phyloP scores from a whole-genome alignment of 352 stramenopile species.

The Pythium coloratum region DNA sequence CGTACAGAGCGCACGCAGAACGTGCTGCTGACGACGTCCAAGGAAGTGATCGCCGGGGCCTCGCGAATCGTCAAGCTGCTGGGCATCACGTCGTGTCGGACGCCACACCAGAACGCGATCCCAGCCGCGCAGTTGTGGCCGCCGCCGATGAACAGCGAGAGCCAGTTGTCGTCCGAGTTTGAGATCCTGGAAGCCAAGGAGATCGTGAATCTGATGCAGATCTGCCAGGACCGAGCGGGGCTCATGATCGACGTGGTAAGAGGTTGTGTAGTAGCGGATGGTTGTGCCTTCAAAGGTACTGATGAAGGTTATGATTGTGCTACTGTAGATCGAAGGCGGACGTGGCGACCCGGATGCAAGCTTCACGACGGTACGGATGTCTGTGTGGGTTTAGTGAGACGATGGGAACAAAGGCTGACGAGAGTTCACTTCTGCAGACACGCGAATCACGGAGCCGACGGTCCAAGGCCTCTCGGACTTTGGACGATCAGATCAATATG shows the following conservation, averaged over 20 bases:
- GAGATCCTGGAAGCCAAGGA: slow-evolving; percentile 62
- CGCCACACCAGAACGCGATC: slow-evolving; percentile 62
- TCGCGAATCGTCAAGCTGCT: slow-evolving; percentile 73
- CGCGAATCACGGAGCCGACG: slow-evolving; percentile 9
- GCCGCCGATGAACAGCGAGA: slow-evolving; percentile 51
- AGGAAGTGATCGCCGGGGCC: slow-evolving; percentile 70
- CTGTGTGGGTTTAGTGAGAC: neutral
- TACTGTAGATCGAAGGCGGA: slow-evolving; percentile 59
- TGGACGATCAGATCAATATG: slow-evolving; percentile 4
- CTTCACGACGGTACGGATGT: slow-evolving; percentile 50
- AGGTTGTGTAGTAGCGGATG: slow-evolving; percentile 7
- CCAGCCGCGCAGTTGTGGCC: slow-evolving; percentile 62
- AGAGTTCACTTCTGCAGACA: neutral
- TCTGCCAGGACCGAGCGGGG: slow-evolving; percentile 69
- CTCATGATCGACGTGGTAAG: slow-evolving; percentile 72
- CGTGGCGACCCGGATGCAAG: slow-evolving; percentile 64
- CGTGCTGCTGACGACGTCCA: slow-evolving; percentile 65
- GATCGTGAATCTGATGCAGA: slow-evolving; percentile 63
- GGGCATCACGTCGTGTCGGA: slow-evolving; percentile 65
- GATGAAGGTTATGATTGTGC: neutral
- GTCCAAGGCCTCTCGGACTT: slow-evolving; percentile 9
- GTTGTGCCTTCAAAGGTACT: neutral
- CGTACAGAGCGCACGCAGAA: slow-evolving; percentile 67
- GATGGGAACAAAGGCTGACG: neutral
- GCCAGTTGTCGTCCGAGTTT: slow-evolving; percentile 60